Conservation (phyloP, 108 stramenopile species). For the Cylindrotheca fusiformis region DNA sequence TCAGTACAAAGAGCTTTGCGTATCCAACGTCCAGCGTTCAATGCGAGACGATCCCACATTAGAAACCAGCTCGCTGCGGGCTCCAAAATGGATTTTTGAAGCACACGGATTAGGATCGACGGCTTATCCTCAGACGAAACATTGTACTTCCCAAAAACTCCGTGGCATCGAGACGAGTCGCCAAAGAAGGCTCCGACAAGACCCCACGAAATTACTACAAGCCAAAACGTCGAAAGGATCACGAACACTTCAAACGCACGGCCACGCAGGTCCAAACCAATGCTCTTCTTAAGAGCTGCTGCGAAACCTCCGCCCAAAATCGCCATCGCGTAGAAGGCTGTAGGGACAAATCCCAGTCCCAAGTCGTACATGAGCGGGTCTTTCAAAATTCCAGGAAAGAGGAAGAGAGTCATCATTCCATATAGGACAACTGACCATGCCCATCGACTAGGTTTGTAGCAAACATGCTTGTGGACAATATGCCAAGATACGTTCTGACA, state of each 20-base stretch:
- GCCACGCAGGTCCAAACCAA: slow-evolving; percentile 77
- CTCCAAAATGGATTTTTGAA: slow-evolving; percentile 29
- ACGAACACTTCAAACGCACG: slow-evolving; percentile 67
- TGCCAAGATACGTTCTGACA: slow-evolving; percentile 94
- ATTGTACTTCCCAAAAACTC: slow-evolving; percentile 35
- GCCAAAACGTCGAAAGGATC: slow-evolving; percentile 58
- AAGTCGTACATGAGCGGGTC: slow-evolving; percentile 79
- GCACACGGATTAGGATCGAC: neutral
- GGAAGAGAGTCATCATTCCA: slow-evolving; percentile 35
- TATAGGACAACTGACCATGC: slow-evolving; percentile 75
- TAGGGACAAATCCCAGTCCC: slow-evolving; percentile 55
- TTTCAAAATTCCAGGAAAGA: slow-evolving; percentile 67
- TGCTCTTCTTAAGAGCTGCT: slow-evolving; percentile 49
- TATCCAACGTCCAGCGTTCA: slow-evolving; percentile 38
- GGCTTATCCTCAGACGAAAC: slow-evolving; percentile 7
- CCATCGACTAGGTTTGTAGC: slow-evolving; percentile 85
- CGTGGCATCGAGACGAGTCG: slow-evolving; percentile 52
- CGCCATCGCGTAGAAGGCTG: slow-evolving; percentile 71
- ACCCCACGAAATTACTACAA: slow-evolving; percentile 65
- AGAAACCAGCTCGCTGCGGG: slow-evolving; percentile 39
- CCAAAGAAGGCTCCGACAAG: slow-evolving; percentile 78
- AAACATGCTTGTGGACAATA: slow-evolving; percentile 91
- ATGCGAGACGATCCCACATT: slow-evolving; percentile 41
- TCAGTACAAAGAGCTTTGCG: slow-evolving; percentile 40
- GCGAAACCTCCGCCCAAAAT: slow-evolving; percentile 78